Base-by-base conservation (phyloP, 768 basidiomycete species). In the Kockovaella imperatae region DNA sequence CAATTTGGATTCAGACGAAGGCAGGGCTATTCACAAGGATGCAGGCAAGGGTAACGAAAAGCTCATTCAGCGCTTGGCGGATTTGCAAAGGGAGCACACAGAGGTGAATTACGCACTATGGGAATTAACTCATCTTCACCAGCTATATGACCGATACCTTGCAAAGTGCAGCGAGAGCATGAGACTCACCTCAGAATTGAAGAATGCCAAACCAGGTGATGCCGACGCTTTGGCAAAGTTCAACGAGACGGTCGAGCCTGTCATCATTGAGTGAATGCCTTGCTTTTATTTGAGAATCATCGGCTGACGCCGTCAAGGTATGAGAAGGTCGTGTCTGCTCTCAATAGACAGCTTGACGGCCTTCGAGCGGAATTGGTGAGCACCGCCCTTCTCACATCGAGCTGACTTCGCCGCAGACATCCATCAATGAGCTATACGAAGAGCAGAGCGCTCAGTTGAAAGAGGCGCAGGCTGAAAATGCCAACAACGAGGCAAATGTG, bases 301-400 rank as follows among this genome's bases (percentile, higher is more conserved):
- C n/a, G n/a, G n/a, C 49, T 40, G 44, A 38, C 14, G 14, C 11
- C 7, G 5, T 24, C 6, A 3, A 95, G 72, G 90, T 99, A 99
- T 72, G 93, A 99, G 76, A 89, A 93, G 76, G 88, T 89, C 1
- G 93, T 97, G 56, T 79, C 82, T 34, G 84, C 88, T 2, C 84
- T 99, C 78, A 95, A 99, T 34, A 47, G 52, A 23, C 60, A 61
- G 41, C 45, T 64, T 23, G 57, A 64, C 23, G 61, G 62, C 45
- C 61, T 69, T 14, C 21, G 61, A 31, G 42, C 51, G 17, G 55
- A 59, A 28, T 40, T 61, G 6, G 61, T 64, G 44, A 52, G 63
- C 50, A 42, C 8, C 21, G 8, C 10, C 49, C 1, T n/a, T 3
- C 4, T 30, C 4, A 30, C 3, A 40, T 32, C 17, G 21, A 30